These are phyloP conservation scores for Suhomyces wounanorum DNA, from an alignment of 1,139 yeast genomes.

Conservation along the genomic window DNA sequence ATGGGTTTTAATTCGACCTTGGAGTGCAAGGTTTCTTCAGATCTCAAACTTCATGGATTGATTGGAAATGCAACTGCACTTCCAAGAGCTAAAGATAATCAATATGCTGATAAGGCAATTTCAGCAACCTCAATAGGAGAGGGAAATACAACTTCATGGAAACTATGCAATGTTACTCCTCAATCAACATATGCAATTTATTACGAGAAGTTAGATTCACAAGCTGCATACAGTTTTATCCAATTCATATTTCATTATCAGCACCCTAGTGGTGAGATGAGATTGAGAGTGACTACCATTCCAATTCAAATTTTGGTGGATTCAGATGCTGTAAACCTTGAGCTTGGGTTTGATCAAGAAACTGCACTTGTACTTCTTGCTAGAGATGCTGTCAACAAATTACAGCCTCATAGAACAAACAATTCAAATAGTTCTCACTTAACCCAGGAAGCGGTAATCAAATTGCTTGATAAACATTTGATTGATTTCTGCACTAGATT, in stretches of 20 bases:
- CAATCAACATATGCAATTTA: slow-evolving; percentile 60
- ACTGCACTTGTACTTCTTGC: slow-evolving; percentile 68
- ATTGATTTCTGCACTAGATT: slow-evolving; percentile 84
- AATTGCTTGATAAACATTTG: slow-evolving; percentile 85
- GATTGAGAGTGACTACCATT: slow-evolving; percentile 53
- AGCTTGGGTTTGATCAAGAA: slow-evolving; percentile 63
- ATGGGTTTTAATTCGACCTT: slow-evolving; percentile 61
- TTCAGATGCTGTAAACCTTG: slow-evolving; percentile 41
- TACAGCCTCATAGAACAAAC: slow-evolving; percentile 32
- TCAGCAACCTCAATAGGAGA: slow-evolving; percentile 43
- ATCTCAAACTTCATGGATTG: slow-evolving; percentile 56
- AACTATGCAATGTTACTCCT: slow-evolving; percentile 54
- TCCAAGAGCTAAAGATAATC: slow-evolving; percentile 34
- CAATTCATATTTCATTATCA: slow-evolving; percentile 82
- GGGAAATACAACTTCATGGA: slow-evolving; percentile 62
- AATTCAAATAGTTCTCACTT: slow-evolving; percentile 14
- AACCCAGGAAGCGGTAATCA: slow-evolving; percentile 43
- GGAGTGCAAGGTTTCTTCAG: slow-evolving; percentile 52
- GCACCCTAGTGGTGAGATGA: slow-evolving; percentile 49
- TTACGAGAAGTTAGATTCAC: slow-evolving; percentile 53
- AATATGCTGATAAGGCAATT: slow-evolving; percentile 26
- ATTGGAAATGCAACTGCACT: slow-evolving; percentile 58
- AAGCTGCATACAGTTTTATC: slow-evolving; percentile 40
- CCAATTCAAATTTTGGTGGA: slow-evolving; percentile 46
- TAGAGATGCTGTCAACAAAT: slow-evolving; percentile 51